Conservation (phyloP, 129 eudicot genomes). For the Flaveria ramosissima region DNA sequence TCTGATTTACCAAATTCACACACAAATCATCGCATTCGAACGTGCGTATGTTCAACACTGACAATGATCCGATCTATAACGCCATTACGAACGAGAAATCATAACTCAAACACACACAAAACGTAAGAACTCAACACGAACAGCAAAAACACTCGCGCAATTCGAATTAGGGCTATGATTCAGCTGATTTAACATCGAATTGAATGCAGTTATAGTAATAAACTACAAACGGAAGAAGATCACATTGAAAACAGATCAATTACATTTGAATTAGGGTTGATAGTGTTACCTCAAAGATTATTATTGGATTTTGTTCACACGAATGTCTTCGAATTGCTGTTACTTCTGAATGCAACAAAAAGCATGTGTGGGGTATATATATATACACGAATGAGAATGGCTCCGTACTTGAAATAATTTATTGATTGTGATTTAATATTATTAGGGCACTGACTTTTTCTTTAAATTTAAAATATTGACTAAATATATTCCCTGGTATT, state of each 20-base stretch:
- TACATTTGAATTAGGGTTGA: not conserved
- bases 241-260: not conserved
- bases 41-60: not conserved
- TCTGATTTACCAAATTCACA: not conserved
- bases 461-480: not conserved
- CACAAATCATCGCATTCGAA: not conserved
- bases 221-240: not conserved
- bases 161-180: conserved; percentile 6
- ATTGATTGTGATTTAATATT: conserved; percentile 2
- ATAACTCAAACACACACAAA: no score
- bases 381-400: not conserved
- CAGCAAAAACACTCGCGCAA: not conserved
- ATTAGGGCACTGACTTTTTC: not conserved
- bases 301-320: not conserved
- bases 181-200: not conserved
- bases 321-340: not conserved
- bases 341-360: not conserved
- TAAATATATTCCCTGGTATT: no score
- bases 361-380: not conserved
- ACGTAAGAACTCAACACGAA: not conserved
- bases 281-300: not conserved
- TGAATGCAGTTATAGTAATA: not conserved
- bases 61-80: conserved; percentile 1
- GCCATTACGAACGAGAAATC: not conserved
- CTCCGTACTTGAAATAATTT: no score